Evolutionary conservation across 805 yeast genomes (phyloP).

Genomic region (Wickerhamiella azyma): DNA sequence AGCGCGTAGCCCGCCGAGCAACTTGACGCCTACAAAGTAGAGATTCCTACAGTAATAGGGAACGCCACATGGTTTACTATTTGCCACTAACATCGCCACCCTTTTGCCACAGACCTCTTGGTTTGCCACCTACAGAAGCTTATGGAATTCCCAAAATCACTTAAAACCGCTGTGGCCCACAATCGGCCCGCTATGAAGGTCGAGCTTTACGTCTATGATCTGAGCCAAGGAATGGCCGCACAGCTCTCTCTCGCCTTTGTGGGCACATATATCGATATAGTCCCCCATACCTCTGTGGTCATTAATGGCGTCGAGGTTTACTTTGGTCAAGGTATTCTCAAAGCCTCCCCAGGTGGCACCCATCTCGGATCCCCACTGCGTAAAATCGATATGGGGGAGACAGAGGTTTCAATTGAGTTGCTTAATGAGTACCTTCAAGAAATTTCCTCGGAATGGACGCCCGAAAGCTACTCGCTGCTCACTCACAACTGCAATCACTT

Average conservation of each 20-base stretch:
- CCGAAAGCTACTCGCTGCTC: slow-evolving; percentile 41
- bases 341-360: slow-evolving; percentile 37
- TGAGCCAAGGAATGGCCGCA: slow-evolving; percentile 46
- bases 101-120: too few relatives aligned
- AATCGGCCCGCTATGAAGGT: slow-evolving; percentile 22
- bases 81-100: too few relatives aligned
- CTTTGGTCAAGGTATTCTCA: slow-evolving; percentile 46
- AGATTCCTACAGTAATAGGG: not conserved
- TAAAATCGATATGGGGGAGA: slow-evolving; percentile 39
- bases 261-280: slow-evolving; percentile 43
- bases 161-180: too few relatives aligned
- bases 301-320: slow-evolving; percentile 44
- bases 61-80: not conserved
- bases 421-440: slow-evolving; percentile 41
- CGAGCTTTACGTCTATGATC: slow-evolving; percentile 47
- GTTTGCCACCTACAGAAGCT: too few relatives aligned
- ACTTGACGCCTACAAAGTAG: too few relatives aligned
- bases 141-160: too few relatives aligned
- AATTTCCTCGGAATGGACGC: slow-evolving; percentile 32
- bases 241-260: slow-evolving; percentile 30
- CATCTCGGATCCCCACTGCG: slow-evolving; percentile 47
- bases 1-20: not conserved
- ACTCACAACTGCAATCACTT: slow-evolving; percentile 59
- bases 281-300: slow-evolving; percentile 49
- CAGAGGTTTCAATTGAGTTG: slow-evolving; percentile 38